Evolutionary conservation across 2,329 filamentous ascomycete species (phyloP).

Genomic region (Biscogniauxia marginata): DNA sequence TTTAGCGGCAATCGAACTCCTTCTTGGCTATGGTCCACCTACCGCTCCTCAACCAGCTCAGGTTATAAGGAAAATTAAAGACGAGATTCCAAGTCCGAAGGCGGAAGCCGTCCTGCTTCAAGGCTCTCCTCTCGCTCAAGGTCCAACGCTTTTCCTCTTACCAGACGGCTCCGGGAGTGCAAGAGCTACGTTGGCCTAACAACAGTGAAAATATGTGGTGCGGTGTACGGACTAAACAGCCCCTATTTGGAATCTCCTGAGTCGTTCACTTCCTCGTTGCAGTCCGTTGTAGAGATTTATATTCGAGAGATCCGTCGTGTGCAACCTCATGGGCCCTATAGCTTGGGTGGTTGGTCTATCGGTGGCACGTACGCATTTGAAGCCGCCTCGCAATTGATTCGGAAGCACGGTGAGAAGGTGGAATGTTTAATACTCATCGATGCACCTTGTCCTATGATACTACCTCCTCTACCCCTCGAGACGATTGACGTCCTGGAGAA

Average conservation of each 20-base stretch:
- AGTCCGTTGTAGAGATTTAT: not conserved
- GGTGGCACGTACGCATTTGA: slow-evolving; percentile 10
- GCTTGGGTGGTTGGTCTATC: slow-evolving; percentile 12
- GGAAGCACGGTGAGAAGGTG: not conserved
- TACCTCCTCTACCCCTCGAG: not conserved
- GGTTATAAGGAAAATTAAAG: not conserved
- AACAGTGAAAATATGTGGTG: not conserved
- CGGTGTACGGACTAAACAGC: slow-evolving; percentile 9
- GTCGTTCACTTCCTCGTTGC: not conserved
- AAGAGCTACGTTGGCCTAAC: slow-evolving; percentile 8
- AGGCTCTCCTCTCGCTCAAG: not conserved
- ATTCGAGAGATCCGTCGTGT: slow-evolving; percentile 1
- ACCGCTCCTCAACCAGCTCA: not conserved
- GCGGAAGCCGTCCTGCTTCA: slow-evolving; percentile 5
- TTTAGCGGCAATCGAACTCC: not conserved
- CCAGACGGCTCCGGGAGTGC: slow-evolving; percentile 7
- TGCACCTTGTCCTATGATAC: slow-evolving; percentile 5
- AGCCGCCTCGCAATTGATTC: slow-evolving; percentile 4
- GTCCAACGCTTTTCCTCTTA: slow-evolving; percentile 5
- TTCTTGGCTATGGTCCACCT: too few relatives aligned
- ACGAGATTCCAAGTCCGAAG: not conserved
- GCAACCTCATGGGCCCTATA: slow-evolving; percentile 9
- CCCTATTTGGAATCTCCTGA: not conserved
- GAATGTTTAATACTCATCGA: slow-evolving; percentile 11
- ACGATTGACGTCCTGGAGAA: not conserved